Evolutionary conservation across 768 basidiomycete species (phyloP), one percentile per base, ranked within the genome.

Genomic region (Ramaria sp.): DNA sequence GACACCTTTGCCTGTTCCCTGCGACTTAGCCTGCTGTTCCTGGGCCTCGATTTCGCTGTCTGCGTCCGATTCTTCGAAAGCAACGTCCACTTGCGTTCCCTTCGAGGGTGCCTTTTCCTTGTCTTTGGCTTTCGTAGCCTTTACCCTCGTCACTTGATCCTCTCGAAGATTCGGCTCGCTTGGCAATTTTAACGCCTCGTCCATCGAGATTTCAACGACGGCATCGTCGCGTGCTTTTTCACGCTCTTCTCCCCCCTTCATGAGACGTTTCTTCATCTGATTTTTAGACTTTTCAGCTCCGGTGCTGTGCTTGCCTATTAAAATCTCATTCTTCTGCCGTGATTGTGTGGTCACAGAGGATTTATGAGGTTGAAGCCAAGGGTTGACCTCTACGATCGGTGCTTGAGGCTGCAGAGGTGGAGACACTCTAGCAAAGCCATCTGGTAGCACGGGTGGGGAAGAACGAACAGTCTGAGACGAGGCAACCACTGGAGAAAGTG

Each of bases 41-140:
- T 87, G 88, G 24, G 77, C 82, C 34, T 85, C 85, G 34, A 83
- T 66, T 61, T 88, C 87, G 58, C 82, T 83, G 55, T 82, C 73
- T 39, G 60, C 71, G 56, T 83, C 83, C 5, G 75, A 73, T 48
- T 78, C 75, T 18, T 53, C 51, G n/a, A 48, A 57, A 2, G 52
- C 51, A 15, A 52, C 57, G 37, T 75, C 74, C 34, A 67, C 67
- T 15, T 62, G 64, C 38, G 55, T 57, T 20, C 43, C 66, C n/a
- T 57, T 38, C 25, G 28, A 32, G 22, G 38, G n/a, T n/a, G 27
- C 15, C 50, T 45, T 51, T 10, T 51, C 24, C 36, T 3, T 34
- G n/a, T 30, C 30, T 38, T 59, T 43, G 38, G 32, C 50, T 1
- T 52, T 20, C 49, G 66, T 69, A 2, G 38, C 22, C 50, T 62